Conservation (phyloP, 768 basidiomycete genomes). For the Auricularia cornea region DNA sequence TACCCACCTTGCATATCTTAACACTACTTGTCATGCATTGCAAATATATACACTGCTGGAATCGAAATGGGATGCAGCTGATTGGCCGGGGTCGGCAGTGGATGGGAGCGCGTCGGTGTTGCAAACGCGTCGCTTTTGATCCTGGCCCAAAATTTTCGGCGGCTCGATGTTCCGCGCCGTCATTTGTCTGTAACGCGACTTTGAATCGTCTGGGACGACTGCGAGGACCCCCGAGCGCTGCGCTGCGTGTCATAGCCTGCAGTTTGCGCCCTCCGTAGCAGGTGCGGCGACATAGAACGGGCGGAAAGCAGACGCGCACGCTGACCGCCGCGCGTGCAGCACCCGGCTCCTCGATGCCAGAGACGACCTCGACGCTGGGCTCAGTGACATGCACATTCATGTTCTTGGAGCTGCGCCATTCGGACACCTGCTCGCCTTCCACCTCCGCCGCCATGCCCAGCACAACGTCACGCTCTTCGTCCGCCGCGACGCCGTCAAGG, state of each 20-base stretch:
- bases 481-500: conserved; percentile 32
- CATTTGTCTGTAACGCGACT: too few species aligned
- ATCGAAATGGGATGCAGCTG: conserved; percentile 24
- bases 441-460: conserved; percentile 52
- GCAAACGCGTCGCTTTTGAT: conserved; percentile 35
- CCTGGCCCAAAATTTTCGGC: conserved; percentile 7
- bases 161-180: not conserved
- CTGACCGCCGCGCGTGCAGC: not conserved
- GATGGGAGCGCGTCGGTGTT: conserved; percentile 21
- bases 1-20: not conserved
- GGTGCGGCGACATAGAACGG: not conserved
- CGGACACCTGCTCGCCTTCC: conserved; percentile 72
- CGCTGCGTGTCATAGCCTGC: not conserved
- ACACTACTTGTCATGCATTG: too few species aligned
- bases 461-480: conserved; percentile 65
- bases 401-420: conserved; percentile 75
- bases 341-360: conserved; percentile 1
- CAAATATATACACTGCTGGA: conserved; percentile 3
- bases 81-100: conserved; percentile 16
- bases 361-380: not conserved
- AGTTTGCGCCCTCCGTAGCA: not conserved
- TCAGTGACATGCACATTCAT: conserved; percentile 55
- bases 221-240: not conserved
- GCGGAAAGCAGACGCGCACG: not conserved
- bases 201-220: too few species aligned